Conservation (phyloP, 768 basidiomycete genomes). For the Xerocomus brunneocitrinus region DNA sequence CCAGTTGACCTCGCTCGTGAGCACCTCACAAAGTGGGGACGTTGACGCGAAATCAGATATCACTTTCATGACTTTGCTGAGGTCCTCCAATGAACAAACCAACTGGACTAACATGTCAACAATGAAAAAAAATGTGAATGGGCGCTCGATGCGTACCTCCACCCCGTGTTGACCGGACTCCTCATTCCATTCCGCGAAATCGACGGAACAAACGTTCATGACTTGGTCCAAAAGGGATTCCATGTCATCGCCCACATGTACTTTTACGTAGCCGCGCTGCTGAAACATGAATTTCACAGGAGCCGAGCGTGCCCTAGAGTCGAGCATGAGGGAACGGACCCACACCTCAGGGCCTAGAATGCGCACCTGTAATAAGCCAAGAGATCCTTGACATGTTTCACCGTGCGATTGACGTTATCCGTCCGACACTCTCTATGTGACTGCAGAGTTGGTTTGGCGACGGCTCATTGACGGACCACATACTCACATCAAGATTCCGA, state of each 20-base stretch:
- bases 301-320: constrained; percentile 52
- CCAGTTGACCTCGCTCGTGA: constrained; percentile 52
- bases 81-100: constrained; percentile 38
- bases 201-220: constrained; percentile 40
- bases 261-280: constrained; percentile 48
- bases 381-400: constrained; percentile 51
- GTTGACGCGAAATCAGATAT: constrained; percentile 25
- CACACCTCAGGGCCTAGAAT: not conserved
- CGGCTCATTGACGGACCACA: not conserved
- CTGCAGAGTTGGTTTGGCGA: constrained; percentile 17
- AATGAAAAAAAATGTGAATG: not conserved
- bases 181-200: constrained; percentile 39
- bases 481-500: constrained; percentile 62
- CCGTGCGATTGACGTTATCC: constrained; percentile 62
- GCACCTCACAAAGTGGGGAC: constrained; percentile 34
- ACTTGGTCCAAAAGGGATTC: constrained; percentile 37
- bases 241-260: constrained; percentile 36
- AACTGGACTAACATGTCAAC: constrained; percentile 32
- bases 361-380: constrained; percentile 46
- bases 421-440: constrained; percentile 51
- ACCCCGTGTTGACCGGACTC: constrained; percentile 31
- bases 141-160: constrained; percentile 25
- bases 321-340: not conserved
- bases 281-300: constrained; percentile 65
- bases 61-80: constrained; percentile 37